These are phyloP conservation scores for Alternaria sp. DNA, from an alignment of 2,329 filamentous ascomycete genomes.

Conservation along the genomic window DNA sequence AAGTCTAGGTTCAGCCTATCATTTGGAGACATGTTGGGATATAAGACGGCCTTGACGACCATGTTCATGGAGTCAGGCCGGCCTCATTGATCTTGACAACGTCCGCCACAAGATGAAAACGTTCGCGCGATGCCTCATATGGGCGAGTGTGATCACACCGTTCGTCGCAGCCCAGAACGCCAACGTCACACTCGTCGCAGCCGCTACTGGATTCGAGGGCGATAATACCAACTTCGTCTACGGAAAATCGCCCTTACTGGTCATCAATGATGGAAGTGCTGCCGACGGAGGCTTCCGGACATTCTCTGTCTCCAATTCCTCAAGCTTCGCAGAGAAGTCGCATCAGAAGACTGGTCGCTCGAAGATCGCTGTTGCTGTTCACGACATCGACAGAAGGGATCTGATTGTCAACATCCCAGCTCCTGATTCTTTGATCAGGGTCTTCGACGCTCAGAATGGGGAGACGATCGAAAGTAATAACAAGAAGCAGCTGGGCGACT, in stretches of 20 bases:
- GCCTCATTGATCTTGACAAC: not conserved
- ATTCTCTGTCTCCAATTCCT: slow-evolving; percentile 16
- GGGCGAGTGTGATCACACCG: slow-evolving; percentile 5
- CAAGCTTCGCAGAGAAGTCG: slow-evolving; percentile 14
- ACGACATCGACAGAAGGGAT: slow-evolving; percentile 33
- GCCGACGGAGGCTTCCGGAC: slow-evolving; percentile 35
- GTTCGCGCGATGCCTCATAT: slow-evolving; percentile 5
- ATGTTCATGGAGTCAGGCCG: not conserved
- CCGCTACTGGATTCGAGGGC: slow-evolving; percentile 32
- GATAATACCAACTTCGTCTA: slow-evolving; percentile 40
- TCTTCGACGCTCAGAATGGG: slow-evolving; percentile 30
- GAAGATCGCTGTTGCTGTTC: slow-evolving; percentile 33
- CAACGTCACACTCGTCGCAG: slow-evolving; percentile 28
- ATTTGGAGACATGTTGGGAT: not conserved
- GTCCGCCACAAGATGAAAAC: not conserved
- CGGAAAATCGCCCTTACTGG: slow-evolving; percentile 21
- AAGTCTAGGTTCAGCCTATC: not conserved
- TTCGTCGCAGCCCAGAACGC: slow-evolving; percentile 20
- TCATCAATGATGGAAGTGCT: slow-evolving; percentile 39
- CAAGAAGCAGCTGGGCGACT: slow-evolving; percentile 37
- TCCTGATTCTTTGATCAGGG: slow-evolving; percentile 34
- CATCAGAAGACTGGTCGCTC: slow-evolving; percentile 36
- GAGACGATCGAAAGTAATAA: slow-evolving; percentile 22
- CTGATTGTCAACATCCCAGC: slow-evolving; percentile 38
- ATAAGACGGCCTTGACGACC: not conserved